Evolutionary conservation across 1,284 basidiomycete species (phyloP), one percentile per base, ranked within the genome.

Genomic region (Fomes fomentarius): DNA sequence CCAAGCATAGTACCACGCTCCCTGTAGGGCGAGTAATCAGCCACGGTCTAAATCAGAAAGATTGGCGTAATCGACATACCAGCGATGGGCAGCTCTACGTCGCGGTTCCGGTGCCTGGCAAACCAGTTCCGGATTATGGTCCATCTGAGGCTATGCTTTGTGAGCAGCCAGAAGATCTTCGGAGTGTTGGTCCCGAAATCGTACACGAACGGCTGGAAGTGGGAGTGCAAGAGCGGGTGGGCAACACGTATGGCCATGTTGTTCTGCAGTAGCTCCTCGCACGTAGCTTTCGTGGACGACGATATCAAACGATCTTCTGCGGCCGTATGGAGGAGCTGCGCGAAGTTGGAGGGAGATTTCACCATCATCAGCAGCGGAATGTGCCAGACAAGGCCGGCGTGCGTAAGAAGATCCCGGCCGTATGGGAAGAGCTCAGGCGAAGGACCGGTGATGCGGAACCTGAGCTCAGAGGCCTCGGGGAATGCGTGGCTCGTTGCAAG

Each of bases 381-480:
- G 4, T 24, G 30, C 52, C 52, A 53, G 17, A 31, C 24, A 2
- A 48, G 17, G 25, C 52, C 52, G 28, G 22, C 24, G 17, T 25
- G 9, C n/a, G 14, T 24, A 25, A 33, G 19, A 9, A 54, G 38
- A 37, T 54, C 52, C 31, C 22, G 24, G 15, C 52, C 52, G 28
- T 15, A 11, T 8, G 52, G 39, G 21, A 54, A 54, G 21, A 24
- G 17, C 14, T 19, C 31, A 24, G 52, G 52, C 14, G 25, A 10
- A n/a, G 14, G 14, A 1, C 26, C 21, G 14, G 52, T 54, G 30
- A 54, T 22, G 15, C 46, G 45, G 45, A 54, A 48, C 28, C 52
- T 17, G n/a, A 48, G 28, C 25, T 33, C 39, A 30, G 25, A 35
- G 7, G 47, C 47, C 17, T 35, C 10, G 4, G 47, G 47, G 3